Percentiles rank a stretch among this genome's conserved stretches.
These are phyloP conservation scores for Boeremia exigua DNA, from an alignment of 2,329 filamentous ascomycete species.

Conservation along the genomic window DNA sequence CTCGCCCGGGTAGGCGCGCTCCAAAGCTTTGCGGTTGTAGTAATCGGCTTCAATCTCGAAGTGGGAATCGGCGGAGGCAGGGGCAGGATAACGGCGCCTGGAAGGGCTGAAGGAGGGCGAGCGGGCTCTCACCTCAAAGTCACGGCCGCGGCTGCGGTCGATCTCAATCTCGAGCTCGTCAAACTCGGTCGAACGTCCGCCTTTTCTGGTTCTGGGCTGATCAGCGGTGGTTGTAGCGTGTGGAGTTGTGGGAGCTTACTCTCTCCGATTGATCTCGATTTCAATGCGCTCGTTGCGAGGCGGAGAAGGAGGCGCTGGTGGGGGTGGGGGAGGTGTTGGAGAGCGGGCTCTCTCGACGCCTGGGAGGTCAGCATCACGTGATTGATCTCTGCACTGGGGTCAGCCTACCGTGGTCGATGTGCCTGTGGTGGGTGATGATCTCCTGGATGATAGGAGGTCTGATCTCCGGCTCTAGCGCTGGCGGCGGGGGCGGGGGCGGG, in stretches of 20 bases:
- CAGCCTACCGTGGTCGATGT: constrained; percentile 81
- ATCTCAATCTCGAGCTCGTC: constrained; percentile 72
- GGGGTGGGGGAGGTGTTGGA: constrained; percentile 58
- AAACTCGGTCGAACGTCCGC: constrained; percentile 54
- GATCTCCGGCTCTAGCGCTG: constrained; percentile 68
- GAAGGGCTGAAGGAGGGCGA: constrained; percentile 51
- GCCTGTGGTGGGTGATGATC: constrained; percentile 85
- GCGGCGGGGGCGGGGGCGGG: constrained; percentile 53
- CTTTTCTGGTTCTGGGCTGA: constrained; percentile 39
- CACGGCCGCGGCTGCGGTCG: constrained; percentile 55
- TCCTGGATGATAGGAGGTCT: constrained; percentile 85
- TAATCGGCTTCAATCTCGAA: constrained; percentile 63
- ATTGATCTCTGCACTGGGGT: neutral
- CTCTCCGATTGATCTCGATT: constrained; percentile 60
- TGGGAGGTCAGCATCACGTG: constrained; percentile 19
- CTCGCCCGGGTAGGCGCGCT: constrained; percentile 74
- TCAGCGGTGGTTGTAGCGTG: constrained; percentile 15
- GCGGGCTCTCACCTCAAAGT: constrained; percentile 39
- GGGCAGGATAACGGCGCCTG: constrained; percentile 50
- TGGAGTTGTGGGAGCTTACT: constrained; percentile 45
- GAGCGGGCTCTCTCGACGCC: constrained; percentile 56
- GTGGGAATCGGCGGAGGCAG: constrained; percentile 50
- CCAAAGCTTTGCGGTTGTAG: constrained; percentile 71
- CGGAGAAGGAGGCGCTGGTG: constrained; percentile 54
- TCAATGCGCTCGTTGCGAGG: constrained; percentile 60